phyloP scores from a whole-genome alignment of 192 early-diverging fungal species.

The Backusella parvicylindrica region DNA sequence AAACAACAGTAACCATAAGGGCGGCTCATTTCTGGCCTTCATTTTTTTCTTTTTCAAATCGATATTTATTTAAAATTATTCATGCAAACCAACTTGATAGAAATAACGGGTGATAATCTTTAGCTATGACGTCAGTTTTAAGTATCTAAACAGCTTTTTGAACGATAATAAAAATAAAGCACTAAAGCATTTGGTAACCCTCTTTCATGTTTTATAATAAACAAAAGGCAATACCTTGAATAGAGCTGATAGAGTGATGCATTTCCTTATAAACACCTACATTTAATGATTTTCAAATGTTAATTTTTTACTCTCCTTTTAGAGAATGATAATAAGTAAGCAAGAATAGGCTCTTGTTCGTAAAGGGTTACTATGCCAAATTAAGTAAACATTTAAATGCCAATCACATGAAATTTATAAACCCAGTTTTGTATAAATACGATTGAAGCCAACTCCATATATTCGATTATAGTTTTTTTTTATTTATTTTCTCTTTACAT shows the following conservation, averaged over 20 bases:
- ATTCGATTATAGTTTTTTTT: background rate
- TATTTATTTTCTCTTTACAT: background rate
- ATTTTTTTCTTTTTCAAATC: background rate
- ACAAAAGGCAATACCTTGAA: background rate
- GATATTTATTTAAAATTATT: background rate
- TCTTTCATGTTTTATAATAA: background rate
- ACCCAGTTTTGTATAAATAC: background rate
- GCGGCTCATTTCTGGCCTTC: background rate
- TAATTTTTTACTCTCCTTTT: background rate
- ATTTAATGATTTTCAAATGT: background rate
- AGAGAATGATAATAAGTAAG: background rate
- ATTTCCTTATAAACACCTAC: background rate
- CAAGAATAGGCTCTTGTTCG: background rate
- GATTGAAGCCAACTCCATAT: background rate
- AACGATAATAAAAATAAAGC: background rate
- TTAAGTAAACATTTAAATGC: background rate
- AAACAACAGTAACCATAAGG: background rate
- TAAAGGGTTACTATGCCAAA: background rate
- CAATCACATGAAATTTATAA: slow-evolving; percentile 7
- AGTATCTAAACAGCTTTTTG: background rate
- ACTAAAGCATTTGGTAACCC: background rate
- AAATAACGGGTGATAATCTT: background rate
- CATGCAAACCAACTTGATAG: background rate
- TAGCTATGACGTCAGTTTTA: background rate
- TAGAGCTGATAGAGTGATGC: background rate